Evolutionary conservation across 768 basidiomycete species (phyloP), one percentile per base, ranked within the genome.

Genomic region (Podaxis sp.): DNA sequence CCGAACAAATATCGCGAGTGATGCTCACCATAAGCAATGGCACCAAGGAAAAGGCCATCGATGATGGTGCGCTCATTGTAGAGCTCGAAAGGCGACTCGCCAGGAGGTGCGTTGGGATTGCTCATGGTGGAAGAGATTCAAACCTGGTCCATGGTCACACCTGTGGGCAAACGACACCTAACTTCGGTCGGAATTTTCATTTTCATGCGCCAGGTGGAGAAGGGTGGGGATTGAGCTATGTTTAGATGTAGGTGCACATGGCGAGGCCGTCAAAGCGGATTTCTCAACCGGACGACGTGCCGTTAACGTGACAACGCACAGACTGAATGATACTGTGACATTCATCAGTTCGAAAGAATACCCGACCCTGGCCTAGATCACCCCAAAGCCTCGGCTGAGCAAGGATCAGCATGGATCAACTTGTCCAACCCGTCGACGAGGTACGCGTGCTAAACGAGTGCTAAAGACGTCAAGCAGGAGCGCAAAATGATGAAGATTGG

Each of bases 41-140:
- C 65, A 22, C 53, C 65, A n/a, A 71, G 63, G 42, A 71, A 59
- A 6, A 67, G 57, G 15, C 70, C 70, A 44, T 68, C 59, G n/a
- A 71, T 60, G 54, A 62, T 69, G 53, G 68, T 67, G 2, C 64
- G 62, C 52, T 71, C 68, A 22, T 57, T 40, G 65, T 65, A 67
- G 28, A 71, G 64, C 11, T 69, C 67, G 11, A 48, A 52, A 40
- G 54, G 15, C 13, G 63, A 59, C 39, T 66, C 65, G 6, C 40
- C 30, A 3, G 57, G 61, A 0, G 65, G 65, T 17, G 64, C 54
- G 49, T 33, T 38, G 24, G 59, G 52, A 39, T 61, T 61, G 40
- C 52, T 61, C 59, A 61, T 61, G 59, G 52, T 52, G 30, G 59
- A 26, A 39, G 33, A 26, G 59, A 22, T 28, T 42, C 52, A 46